Evolutionary conservation across 75 land plant species (phyloP).

Genomic region (Azolla pinnata): DNA sequence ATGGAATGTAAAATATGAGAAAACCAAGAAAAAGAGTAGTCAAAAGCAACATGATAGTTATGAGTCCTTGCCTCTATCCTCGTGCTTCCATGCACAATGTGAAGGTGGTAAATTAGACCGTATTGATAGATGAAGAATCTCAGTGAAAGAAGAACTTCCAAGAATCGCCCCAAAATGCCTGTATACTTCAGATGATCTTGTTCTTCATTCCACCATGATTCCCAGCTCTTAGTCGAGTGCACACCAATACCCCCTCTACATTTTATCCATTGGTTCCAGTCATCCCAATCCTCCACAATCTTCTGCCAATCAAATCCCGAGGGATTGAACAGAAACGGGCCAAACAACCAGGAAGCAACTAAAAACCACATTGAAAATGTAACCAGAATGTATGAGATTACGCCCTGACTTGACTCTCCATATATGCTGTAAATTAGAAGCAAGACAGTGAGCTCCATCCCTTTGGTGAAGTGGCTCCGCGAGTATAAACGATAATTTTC

Average conservation of each 20-base stretch:
- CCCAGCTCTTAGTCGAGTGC: conserved; percentile 87
- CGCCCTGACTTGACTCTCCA: conserved; percentile 24
- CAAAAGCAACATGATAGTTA: too few species aligned
- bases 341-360: conserved; percentile 70
- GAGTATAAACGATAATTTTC: conserved; percentile 90
- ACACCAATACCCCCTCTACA: conserved; percentile 82
- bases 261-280: conserved; percentile 82
- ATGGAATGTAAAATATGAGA: too few species aligned
- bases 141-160: conserved; percentile 55
- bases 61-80: conserved; percentile 37
- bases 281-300: conserved; percentile 94
- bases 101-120: conserved; percentile 77
- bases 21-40: too few species aligned
- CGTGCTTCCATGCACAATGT: conserved; percentile 33
- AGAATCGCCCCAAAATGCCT: conserved; percentile 45
- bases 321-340: conserved; percentile 88
- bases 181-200: conserved; percentile 75
- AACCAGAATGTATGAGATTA: conserved; percentile 36
- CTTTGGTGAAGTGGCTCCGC: conserved; percentile 90
- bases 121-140: conserved; percentile 88
- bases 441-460: conserved; percentile 67
- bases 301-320: conserved; percentile 97
- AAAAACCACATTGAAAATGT: conserved; percentile 87
- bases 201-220: conserved; percentile 97
- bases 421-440: conserved; percentile 63